Conservation (phyloP, 164 flowering plant genomes). For the Litsea cubeba region DNA sequence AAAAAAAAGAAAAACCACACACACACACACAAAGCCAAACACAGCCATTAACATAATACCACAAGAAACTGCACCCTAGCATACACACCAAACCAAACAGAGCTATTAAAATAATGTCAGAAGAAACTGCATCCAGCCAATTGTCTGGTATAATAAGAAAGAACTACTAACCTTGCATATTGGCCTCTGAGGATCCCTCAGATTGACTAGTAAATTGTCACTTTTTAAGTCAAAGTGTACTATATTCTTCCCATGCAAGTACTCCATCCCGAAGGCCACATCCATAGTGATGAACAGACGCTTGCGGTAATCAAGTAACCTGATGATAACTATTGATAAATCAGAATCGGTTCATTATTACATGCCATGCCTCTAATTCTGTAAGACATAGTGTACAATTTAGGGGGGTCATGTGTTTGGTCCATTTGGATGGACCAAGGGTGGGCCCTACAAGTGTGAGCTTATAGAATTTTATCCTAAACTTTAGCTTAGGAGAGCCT, state of each 20-base stretch:
- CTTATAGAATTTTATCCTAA: no score
- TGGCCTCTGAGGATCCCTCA: conserved; percentile 90
- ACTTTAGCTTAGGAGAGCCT: no score
- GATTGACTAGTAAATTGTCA: conserved; percentile 92
- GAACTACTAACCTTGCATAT: conserved; percentile 77
- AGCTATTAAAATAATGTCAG: no score
- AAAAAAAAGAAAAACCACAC: no score
- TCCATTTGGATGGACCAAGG: no score
- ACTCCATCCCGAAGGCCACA: conserved; percentile 98
- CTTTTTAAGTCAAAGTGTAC: conserved; percentile 96
- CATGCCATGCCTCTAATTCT: not conserved
- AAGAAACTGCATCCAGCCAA: no score
- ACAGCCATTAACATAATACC: no score
- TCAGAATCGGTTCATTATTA: conserved; percentile 6
- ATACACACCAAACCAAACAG: no score
- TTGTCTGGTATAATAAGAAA: not conserved
- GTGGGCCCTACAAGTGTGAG: no score
- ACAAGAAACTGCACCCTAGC: no score
- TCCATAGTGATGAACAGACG: conserved; percentile 94
- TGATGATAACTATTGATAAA: conserved; percentile 17
- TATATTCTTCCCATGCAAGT: conserved; percentile 85
- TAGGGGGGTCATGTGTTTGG: no score
- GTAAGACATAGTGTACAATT: not conserved
- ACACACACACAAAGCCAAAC: no score
- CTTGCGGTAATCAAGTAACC: conserved; percentile 82